Conservation (phyloP, 75 land plant genomes). For the Pinus taeda region DNA sequence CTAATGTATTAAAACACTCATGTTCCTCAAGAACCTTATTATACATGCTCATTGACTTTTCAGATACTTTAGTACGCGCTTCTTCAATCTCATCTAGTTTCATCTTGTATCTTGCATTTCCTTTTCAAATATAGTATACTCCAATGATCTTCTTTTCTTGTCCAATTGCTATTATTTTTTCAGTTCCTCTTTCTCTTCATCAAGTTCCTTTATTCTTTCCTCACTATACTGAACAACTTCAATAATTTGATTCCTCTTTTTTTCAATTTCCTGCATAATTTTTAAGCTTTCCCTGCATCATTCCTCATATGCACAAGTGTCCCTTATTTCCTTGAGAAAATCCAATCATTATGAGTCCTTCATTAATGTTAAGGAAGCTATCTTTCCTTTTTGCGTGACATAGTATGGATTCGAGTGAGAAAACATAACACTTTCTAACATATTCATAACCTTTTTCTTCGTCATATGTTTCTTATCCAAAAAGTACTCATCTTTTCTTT, state of each 20-base stretch:
- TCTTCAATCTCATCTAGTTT: conserved; percentile 80
- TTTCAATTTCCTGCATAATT: conserved; percentile 99
- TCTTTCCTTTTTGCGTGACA: conserved; percentile 99
- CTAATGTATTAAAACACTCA: conserved; percentile 60
- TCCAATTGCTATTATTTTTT: conserved; percentile 96
- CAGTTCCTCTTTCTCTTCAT: conserved; percentile 98
- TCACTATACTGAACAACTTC: conserved; percentile 98
- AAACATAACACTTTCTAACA: conserved; percentile 16
- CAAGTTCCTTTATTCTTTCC: conserved; percentile 91
- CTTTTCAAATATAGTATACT: conserved; percentile 92
- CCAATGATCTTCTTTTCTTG: conserved; percentile 87
- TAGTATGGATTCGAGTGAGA: conserved; percentile 99
- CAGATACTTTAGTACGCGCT: conserved; percentile 67
- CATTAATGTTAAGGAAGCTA: conserved; percentile 96
- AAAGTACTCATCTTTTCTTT: too few species aligned
- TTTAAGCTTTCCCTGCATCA: conserved; percentile 96
- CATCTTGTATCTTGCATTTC: conserved; percentile 80
- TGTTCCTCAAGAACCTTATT: conserved; percentile 72
- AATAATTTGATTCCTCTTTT: conserved; percentile 90
- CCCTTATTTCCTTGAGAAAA: conserved; percentile 97
- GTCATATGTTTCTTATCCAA: too few species aligned
- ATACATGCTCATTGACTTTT: conserved; percentile 72
- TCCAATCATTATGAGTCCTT: conserved; percentile 96
- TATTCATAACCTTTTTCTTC: too few species aligned
- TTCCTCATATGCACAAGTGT: conserved; percentile 98